These are phyloP conservation scores for Paecilomyces dactylethromorphus DNA, from an alignment of 2,329 filamentous ascomycete species.

Conservation along the genomic window DNA sequence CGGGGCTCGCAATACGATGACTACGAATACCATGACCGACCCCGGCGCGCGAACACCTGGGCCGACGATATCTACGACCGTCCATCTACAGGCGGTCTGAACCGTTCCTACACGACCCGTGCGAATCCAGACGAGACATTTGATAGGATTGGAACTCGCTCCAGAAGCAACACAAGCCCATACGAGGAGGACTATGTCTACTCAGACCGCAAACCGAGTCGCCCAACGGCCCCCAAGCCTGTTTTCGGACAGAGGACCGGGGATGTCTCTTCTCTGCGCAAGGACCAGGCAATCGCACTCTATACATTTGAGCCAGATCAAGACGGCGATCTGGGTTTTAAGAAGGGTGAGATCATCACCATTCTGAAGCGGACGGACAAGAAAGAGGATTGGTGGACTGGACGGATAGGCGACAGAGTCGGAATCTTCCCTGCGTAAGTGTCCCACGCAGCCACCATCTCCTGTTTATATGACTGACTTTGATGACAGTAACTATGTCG, in stretches of 20 bases:
- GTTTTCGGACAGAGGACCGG: conserved; percentile 57
- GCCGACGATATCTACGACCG: conserved; percentile 44
- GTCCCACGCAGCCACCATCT: background rate
- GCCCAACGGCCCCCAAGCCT: conserved; percentile 85
- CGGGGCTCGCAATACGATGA: conserved; percentile 32
- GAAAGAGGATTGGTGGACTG: conserved; percentile 97
- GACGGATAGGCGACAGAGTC: conserved; percentile 73
- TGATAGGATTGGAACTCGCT: conserved; percentile 22
- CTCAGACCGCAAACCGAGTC: conserved; percentile 59
- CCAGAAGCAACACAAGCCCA: conserved; percentile 31
- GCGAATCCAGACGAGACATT: conserved; percentile 27
- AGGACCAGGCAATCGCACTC: conserved; percentile 80
- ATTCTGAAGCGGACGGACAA: conserved; percentile 92
- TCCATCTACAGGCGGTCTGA: conserved; percentile 23
- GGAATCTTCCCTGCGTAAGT: conserved; percentile 84
- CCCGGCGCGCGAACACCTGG: conserved; percentile 43
- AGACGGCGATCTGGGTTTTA: conserved; percentile 86
- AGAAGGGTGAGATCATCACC: conserved; percentile 94
- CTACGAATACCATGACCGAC: conserved; percentile 51
- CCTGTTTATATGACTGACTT: background rate
- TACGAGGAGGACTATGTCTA: conserved; percentile 47
- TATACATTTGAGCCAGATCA: conserved; percentile 95
- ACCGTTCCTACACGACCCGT: conserved; percentile 29
- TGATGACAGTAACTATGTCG: conserved; percentile 13
- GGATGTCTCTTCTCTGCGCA: conserved; percentile 28